phyloP scores from a whole-genome alignment of 352 stramenopile genomes.

The Phytophthora vignae region DNA sequence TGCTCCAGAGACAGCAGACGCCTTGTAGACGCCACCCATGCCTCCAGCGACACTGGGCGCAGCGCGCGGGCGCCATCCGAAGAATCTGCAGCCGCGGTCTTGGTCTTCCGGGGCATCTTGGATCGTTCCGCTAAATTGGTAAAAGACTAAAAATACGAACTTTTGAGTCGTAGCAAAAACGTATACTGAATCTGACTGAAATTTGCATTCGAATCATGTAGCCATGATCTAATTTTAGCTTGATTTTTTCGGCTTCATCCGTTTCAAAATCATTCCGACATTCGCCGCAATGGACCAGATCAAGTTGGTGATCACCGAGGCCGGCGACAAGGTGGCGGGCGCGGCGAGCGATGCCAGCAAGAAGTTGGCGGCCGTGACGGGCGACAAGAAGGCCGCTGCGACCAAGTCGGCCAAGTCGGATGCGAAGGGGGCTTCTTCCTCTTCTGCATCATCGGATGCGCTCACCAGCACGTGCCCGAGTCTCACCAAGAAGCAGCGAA shows the following conservation, averaged over 20 bases:
- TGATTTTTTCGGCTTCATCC: slow-evolving; percentile 20
- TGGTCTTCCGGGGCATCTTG: slow-evolving; percentile 27
- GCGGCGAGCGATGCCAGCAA: slow-evolving; percentile 43
- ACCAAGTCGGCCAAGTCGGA: slow-evolving; percentile 6
- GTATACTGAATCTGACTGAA: neutral
- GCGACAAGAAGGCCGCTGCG: slow-evolving; percentile 32
- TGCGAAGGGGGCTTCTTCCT: neutral
- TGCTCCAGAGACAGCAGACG: slow-evolving; percentile 65
- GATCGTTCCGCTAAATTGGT: neutral
- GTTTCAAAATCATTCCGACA: slow-evolving; percentile 29
- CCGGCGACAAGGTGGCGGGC: slow-evolving; percentile 53
- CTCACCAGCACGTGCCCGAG: slow-evolving; percentile 67
- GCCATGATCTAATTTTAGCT: slow-evolving; percentile 1
- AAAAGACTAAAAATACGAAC: no score
- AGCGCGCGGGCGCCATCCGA: neutral
- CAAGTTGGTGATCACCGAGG: slow-evolving; percentile 70
- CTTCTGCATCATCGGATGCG: slow-evolving; percentile 41
- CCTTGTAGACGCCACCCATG: slow-evolving; percentile 59
- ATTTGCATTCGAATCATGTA: neutral
- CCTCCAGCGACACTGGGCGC: slow-evolving; percentile 50
- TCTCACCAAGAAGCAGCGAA: slow-evolving; percentile 72
- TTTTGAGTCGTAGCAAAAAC: neutral
- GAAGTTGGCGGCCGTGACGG: slow-evolving; percentile 42
- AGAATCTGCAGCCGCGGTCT: neutral
- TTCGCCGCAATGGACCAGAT: slow-evolving; percentile 72